Base-by-base conservation (phyloP, 2,329 filamentous ascomycete genomes). In the Dissoconium aciculare region DNA sequence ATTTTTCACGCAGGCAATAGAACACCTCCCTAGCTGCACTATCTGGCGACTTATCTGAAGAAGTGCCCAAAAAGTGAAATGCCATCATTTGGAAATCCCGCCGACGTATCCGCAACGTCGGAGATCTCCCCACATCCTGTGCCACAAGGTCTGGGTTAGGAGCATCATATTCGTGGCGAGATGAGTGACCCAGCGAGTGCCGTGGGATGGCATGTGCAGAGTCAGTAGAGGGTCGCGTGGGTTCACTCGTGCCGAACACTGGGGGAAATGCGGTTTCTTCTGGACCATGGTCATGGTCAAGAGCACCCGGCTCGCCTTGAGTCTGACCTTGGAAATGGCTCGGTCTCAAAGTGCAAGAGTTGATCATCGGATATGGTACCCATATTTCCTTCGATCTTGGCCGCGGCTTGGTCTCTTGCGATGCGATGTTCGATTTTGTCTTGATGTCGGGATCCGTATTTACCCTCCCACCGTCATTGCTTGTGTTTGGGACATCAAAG, bases 71-170 rank as follows among this genome's bases (percentile, higher is more conserved):
- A 52, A 98, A 92, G 56, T 85, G 84, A 58, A 98, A 85, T 38
- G 81, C 85, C 38, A 93, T 74, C 56, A 85, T 93, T 28, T 74
- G 87, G 54, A 98, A 95, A 62, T 98, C 89, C 35, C 87, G 79
- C 52, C 85, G 84, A 31, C 84, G 76, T 38, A 98, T 62, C 31
- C 87, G 78, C 50, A 98, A 83, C 3, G 81, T 80, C 4, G 85
- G 83, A 17, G 74, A 69, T 38, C 83, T 69, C 9, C 41, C 45
- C 34, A 33, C 43, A n/a, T 38, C 41, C n/a, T 26, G 24, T 5
- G 28, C n/a, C n/a, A n/a, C n/a, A n/a, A n/a, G n/a, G n/a, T n/a
- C n/a, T n/a, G n/a, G n/a, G n/a, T n/a, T n/a, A n/a, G n/a, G n/a
- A n/a, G n/a, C n/a, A n/a, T n/a, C n/a, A n/a, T n/a, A n/a, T n/a